A percentile compares a stretch with the other conserved stretches of the same genome.
These are phyloP conservation scores for Stygiomarasmius scandens DNA, from an alignment of 1,284 basidiomycete species.

Conservation along the genomic window DNA sequence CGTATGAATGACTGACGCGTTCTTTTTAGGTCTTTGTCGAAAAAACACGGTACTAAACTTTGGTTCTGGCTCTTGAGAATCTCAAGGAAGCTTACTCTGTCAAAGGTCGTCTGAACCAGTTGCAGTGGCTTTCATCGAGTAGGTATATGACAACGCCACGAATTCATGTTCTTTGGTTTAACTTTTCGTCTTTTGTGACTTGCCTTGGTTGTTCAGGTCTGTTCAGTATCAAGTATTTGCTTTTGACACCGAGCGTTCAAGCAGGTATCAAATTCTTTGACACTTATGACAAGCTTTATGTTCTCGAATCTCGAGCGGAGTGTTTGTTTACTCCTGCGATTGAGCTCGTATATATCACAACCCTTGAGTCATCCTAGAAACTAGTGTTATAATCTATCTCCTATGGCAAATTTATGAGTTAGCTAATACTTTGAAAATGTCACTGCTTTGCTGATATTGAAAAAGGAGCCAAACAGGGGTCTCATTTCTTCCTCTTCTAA, in stretches of 20 bases:
- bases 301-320: too few relatives aligned
- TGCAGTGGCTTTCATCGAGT: conserved; percentile 94
- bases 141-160: conserved; percentile 96
- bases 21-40: conserved; percentile 82
- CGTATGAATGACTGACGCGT: too few relatives aligned
- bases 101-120: conserved; percentile 91
- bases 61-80: conserved; percentile 94
- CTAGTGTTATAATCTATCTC: too few relatives aligned
- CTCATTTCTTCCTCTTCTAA: too few relatives aligned
- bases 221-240: conserved; percentile 93
- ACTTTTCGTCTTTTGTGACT: neutral
- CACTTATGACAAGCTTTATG: conserved; percentile 96
- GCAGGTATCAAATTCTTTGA: conserved; percentile 94
- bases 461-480: too few relatives aligned
- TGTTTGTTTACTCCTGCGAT: too few relatives aligned
- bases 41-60: conserved; percentile 98
- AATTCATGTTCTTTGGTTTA: conserved; percentile 56
- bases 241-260: conserved; percentile 94
- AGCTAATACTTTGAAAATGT: too few relatives aligned
- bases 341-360: too few relatives aligned
- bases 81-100: conserved; percentile 98
- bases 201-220: conserved; percentile 52
- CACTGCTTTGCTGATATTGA: too few relatives aligned
- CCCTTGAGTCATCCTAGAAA: too few relatives aligned
- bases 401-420: too few relatives aligned